These are phyloP conservation scores for Calonectria hongkongensis DNA, from an alignment of 2,329 filamentous ascomycete species.

Conservation along the genomic window DNA sequence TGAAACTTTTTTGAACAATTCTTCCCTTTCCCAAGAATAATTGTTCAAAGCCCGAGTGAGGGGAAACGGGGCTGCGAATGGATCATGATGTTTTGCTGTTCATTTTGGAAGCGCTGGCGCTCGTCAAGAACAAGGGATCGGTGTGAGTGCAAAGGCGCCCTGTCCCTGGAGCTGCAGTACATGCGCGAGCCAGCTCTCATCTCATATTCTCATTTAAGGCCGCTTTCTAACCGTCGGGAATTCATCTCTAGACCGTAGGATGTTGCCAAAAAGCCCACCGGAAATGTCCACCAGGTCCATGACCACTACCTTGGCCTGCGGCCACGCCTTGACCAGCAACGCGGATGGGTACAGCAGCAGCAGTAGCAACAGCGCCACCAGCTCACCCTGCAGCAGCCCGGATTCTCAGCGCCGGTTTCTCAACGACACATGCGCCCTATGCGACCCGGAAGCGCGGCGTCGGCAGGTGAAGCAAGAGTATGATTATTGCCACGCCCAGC, in stretches of 20 bases:
- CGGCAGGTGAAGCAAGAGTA: conserved; percentile 52
- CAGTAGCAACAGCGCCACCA: conserved; percentile 7
- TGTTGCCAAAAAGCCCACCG: neutral
- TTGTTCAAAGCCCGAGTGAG: neutral
- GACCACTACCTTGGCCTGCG: conserved; percentile 54
- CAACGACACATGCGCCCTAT: conserved; percentile 61
- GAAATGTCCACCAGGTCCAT: conserved; percentile 52
- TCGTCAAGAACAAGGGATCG: conserved; percentile 30
- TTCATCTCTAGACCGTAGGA: neutral
- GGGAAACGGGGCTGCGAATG: neutral
- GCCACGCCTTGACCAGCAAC: conserved; percentile 49
- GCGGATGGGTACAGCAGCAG: conserved; percentile 26
- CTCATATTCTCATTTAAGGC: neutral
- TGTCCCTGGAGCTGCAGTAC: conserved; percentile 25
- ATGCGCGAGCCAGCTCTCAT: neutral
- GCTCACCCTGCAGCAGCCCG: conserved; percentile 40
- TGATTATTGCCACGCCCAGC: conserved; percentile 51
- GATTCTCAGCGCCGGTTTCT: conserved; percentile 49
- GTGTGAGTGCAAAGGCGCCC: conserved; percentile 28
- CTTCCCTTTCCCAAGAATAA: neutral
- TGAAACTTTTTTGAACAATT: neutral
- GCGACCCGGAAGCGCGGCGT: conserved; percentile 57
- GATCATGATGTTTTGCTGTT: conserved; percentile 15
- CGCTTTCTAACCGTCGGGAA: neutral
- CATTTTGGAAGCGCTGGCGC: conserved; percentile 32